Evolutionary conservation across 2,329 filamentous ascomycete species (phyloP), one percentile per base, ranked within the genome.

Genomic region (Aspergillus cejpii): DNA sequence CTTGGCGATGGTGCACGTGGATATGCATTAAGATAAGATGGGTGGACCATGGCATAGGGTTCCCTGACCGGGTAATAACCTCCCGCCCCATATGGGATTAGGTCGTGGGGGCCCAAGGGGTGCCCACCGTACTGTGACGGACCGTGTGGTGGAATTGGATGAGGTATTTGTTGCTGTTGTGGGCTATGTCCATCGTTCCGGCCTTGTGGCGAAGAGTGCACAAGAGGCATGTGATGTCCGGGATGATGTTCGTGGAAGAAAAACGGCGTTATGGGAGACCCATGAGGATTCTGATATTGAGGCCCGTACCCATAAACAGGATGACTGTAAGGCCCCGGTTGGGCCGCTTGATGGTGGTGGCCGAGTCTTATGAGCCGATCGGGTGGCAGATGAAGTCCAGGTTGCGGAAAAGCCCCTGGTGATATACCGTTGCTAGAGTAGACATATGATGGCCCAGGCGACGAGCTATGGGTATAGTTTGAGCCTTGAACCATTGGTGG

Each of bases 391-490:
- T 60, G 51, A 34, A 48, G 49, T n/a, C 53, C 46, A 41, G 57
- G 52, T 23, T 60, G 61, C 20, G 43, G 44, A 41, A 57, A 65
- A 11, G 50, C 54, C 36, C 40, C 48, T 52, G 64, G 63, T 8
- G 49, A 51, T 10, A 50, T 47, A 17, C 47, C 48, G 27, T 59
- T 60, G 27, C 57, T 59, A 15, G 62, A 61, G 47, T 65, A 67
- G 34, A 56, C 52, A 42, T 66, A 70, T 19, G 65, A 63, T 28
- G 64, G 66, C 8, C 62, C 67, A 5, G 69, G 70, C 6, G 68
- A 67, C 33, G 62, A 53, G 49, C 66, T 70, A 19, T 61, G 65
- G 12, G 66, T 53, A 50, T 72, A 72, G n/a, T 61, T 60, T 36
- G 57, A 49, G 17, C 53, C 56, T 17, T 60, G 63, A 5, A 56